Conservation (phyloP, 805 yeast genomes). For the Tetrapisispora nanseiensis region DNA sequence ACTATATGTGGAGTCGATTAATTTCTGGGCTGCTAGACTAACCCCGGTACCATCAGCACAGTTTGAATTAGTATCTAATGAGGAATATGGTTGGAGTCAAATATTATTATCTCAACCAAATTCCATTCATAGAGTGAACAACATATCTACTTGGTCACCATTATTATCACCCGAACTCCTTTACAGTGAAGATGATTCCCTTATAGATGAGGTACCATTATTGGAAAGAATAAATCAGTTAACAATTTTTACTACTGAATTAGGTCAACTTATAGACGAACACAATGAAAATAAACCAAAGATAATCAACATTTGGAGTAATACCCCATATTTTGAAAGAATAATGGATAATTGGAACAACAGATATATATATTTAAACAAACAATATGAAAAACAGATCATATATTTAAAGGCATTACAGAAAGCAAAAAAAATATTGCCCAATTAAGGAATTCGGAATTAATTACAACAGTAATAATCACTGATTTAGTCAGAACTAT, state of each 20-base stretch:
- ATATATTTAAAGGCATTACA: conserved; percentile 29
- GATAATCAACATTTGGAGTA: conserved; percentile 31
- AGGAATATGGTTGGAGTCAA: conserved; percentile 72
- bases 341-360: conserved; percentile 36
- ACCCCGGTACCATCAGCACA: conserved; percentile 67
- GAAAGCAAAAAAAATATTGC: conserved; percentile 12
- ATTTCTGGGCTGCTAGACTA: conserved; percentile 83
- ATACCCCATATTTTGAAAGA: conserved; percentile 14
- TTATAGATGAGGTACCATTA: conserved; percentile 4
- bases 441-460: too few species aligned
- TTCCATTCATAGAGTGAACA: neutral
- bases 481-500: neutral
- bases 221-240: conserved; percentile 17
- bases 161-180: conserved; percentile 15
- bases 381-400: conserved; percentile 29
- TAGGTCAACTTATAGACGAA: conserved; percentile 33
- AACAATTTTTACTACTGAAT: conserved; percentile 31
- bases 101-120: conserved; percentile 7
- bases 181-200: conserved; percentile 11
- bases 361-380: conserved; percentile 31
- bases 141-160: conserved; percentile 17
- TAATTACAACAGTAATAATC: too few species aligned
- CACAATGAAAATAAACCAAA: conserved; percentile 36
- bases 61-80: conserved; percentile 57
- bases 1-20: conserved; percentile 66